Percentiles rank a stretch among this genome's conserved stretches.
These are phyloP conservation scores for Caulochytrium protostelioides DNA, from an alignment of 371 early-diverging fungal genomes.

Conservation along the genomic window DNA sequence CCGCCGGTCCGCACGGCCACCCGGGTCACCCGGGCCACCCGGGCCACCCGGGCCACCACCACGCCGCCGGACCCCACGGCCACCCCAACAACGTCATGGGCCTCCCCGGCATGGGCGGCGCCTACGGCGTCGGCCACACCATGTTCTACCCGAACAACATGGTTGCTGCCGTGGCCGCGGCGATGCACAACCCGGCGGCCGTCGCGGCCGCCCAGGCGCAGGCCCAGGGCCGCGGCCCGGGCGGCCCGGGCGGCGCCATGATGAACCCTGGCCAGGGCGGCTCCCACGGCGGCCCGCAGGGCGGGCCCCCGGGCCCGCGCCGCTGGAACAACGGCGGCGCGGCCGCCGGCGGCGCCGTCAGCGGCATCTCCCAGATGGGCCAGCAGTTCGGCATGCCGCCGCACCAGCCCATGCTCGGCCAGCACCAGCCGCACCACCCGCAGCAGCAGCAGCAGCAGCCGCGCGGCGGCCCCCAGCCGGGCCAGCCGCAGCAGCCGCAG, in stretches of 20 bases:
- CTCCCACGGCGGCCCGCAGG: no score
- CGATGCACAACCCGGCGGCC: constrained; percentile 7
- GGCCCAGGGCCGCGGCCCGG: no score
- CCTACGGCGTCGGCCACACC: constrained; percentile 16
- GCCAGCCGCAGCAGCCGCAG: constrained; percentile 22
- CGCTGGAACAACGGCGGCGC: no score
- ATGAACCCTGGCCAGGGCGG: no score
- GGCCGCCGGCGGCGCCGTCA: no score
- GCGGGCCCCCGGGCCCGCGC: no score
- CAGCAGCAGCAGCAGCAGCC: constrained; percentile 12
- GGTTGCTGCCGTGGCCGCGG: constrained; percentile 25
- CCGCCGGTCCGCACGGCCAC: background rate
- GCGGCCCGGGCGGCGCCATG: no score
- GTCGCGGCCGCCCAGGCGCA: constrained; percentile 5
- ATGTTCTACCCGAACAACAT: constrained; percentile 13
- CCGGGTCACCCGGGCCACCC: background rate
- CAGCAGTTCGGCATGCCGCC: constrained; percentile 5
- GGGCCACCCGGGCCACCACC: constrained; percentile 2
- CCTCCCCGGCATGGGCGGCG: constrained; percentile 11
- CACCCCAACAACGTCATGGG: constrained; percentile 1
- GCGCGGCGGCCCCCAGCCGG: constrained; percentile 25
- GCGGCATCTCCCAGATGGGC: constrained; percentile 7
- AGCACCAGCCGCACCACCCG: no score
- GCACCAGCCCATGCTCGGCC: no score
- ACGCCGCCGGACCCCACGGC: background rate